Evolutionary conservation across 2,329 filamentous ascomycete species (phyloP).

Genomic region (Colletotrichum cereale): DNA sequence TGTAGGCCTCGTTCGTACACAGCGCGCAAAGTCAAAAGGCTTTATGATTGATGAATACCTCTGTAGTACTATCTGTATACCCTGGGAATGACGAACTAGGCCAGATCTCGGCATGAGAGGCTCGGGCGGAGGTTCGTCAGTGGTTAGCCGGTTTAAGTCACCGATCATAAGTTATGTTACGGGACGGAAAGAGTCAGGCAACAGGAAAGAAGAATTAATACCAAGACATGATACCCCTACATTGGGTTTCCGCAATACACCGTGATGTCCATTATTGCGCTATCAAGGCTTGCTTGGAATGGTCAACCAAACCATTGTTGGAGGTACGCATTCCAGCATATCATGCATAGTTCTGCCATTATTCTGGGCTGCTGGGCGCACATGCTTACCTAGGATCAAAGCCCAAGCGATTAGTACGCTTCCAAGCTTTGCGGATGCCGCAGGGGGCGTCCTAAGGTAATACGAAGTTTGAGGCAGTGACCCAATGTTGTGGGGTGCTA

Average conservation of each 20-base stretch:
- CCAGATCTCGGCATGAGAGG: neutral
- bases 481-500: neutral
- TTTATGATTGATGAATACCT: neutral
- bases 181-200: neutral
- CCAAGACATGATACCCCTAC: neutral
- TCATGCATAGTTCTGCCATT: neutral
- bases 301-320: neutral
- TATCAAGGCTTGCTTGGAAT: neutral
- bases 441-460: neutral
- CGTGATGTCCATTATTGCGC: neutral
- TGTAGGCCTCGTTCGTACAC: too few relatives aligned
- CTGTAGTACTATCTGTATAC: conserved; percentile 8
- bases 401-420: too few relatives aligned
- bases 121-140: neutral
- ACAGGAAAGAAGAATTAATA: neutral
- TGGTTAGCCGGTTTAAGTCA: neutral
- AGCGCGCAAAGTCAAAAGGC: neutral
- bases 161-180: neutral
- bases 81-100: neutral
- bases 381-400: neutral
- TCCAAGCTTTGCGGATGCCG: neutral
- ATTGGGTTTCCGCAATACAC: neutral
- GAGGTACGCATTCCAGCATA: neutral
- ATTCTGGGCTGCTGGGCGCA: neutral
- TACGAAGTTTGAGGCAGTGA: neutral